Evolutionary conservation across 176 grass and related monocot genomes (phyloP), one percentile per base, ranked within the genome.

Genomic region (Oryza punctata): DNA sequence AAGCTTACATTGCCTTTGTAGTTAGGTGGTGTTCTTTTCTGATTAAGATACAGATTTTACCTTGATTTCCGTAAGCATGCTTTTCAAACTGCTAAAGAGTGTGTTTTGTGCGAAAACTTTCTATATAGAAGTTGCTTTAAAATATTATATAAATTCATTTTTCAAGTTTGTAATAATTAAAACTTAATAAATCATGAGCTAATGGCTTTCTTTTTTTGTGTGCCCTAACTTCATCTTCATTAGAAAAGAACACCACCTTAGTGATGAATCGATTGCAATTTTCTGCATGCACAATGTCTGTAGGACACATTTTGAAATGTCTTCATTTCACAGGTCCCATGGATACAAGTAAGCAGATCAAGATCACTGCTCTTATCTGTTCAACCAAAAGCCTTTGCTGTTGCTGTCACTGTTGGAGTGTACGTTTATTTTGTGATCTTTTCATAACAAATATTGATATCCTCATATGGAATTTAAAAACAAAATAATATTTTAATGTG

Each of bases 281-380:
- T 67, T 65, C 29, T 21, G 26, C 76, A 77, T 77, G n/a, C 45
- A 23, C 84, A 63, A 25, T 76, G 6, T 40, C 63, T 78, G 49
- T 24, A 81, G 64, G 59, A 27, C 7, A 67, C 30, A 21, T 67
- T 63, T 70, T 82, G 60, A 78, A 77, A 46, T 27, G 7, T 82
- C 84, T 61, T 65, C 29, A 15, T 84, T 87, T 71, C 78, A 82
- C 72, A 95, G 96, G 96, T 98, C 71, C 96, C 96, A 83, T 98
- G 91, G 96, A 98, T 98, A 77, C 93, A 98, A 95, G 93, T 98
- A 78, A 98, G 96, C 86, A 95, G 79, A 91, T 98, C 93, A 73
- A 95, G 96, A 91, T 90, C 91, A 7, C 68, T 98, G 72, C 91
- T 98, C 43, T 86, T 98, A 79, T 88, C 87, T 65, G 80, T 95